Evolutionary conservation across 352 stramenopile genomes (phyloP), one percentile per base, ranked within the genome.

Genomic region (Pythium phragmiticola): DNA sequence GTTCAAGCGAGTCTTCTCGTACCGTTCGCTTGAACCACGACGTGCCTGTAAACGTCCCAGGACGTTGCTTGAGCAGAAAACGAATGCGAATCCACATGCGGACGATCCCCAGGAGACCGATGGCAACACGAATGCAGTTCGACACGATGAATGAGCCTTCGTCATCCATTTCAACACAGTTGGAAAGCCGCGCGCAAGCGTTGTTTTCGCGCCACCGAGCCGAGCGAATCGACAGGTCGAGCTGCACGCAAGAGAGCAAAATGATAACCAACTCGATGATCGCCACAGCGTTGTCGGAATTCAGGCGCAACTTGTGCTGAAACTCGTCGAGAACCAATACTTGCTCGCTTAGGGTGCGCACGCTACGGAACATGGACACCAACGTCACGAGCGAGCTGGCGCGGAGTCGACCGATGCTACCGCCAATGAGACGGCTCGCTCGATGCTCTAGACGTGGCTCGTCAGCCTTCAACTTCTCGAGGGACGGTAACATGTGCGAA

Each of bases 181-280:
- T 48, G 0, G 53, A 8, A 39, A 56, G 57, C 0, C 56, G 23
- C 23, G 37, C 36, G 49, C 79, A 90, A 12, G 63, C 69, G 11
- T 76, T 66, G 53, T 87, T 89, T 52, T 88, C 76, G 2, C 78
- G 74, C 78, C 78, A 88, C 12, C 74, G 57, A 5, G 76, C 47
- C 3, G 65, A 75, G 6, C 52, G 58, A 12, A 71, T 78, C 2
- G 72, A 76, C 12, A 77, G 42, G 7, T 78, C 65, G 4, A 88
- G 59, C 56, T 88, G 78, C 3, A 73, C 55, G n/a, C 69, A 36
- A 4, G 78, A 82, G 6, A 78, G 34, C 37, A 77, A 36, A 39
- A 82, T 72, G 45, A 88, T 85, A 26, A 59, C 34, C 21, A 81
- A 63, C 63, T 88, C 78, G 1, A 88, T 52, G 0, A 30, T 26